Percentiles rank a stretch among this genome's conserved stretches.
Conservation (phyloP, 805 yeast species). For the Metschnikowia orientalis region DNA sequence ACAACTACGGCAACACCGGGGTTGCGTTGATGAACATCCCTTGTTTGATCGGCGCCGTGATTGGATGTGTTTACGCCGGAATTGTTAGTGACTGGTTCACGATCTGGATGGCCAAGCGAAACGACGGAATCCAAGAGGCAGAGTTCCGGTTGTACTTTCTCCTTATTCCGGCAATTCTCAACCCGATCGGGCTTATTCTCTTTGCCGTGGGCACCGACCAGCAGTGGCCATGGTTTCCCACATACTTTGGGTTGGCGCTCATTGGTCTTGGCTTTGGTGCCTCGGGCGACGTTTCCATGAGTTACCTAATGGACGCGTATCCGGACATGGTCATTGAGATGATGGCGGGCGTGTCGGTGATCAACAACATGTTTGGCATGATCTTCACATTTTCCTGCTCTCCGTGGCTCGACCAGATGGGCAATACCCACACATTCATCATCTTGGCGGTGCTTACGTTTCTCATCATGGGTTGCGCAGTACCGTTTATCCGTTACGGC, state of each 20-base stretch:
- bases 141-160: conserved; percentile 60
- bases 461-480: conserved; percentile 50
- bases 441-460: conserved; percentile 59
- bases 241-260: conserved; percentile 59
- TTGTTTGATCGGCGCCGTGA: conserved; percentile 57
- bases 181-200: conserved; percentile 59
- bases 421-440: conserved; percentile 55
- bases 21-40: conserved; percentile 78
- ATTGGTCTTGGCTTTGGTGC: conserved; percentile 69
- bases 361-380: conserved; percentile 62
- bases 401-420: conserved; percentile 52
- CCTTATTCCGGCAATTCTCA: conserved; percentile 50
- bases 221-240: conserved; percentile 48
- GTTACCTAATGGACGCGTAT: conserved; percentile 62
- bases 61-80: conserved; percentile 67
- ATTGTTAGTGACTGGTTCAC: conserved; percentile 56
- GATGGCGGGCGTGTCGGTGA: conserved; percentile 64
- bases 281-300: conserved; percentile 66
- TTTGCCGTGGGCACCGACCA: conserved; percentile 65
- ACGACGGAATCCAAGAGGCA: conserved; percentile 60
- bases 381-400: conserved; percentile 65
- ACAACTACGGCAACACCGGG: conserved; percentile 58
- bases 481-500: conserved; percentile 60
- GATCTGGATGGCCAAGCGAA: conserved; percentile 55
- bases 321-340: conserved; percentile 69